Percentiles rank a stretch among this genome's conserved stretches.
Conservation (phyloP, 306 rosid species). For the Pterocarpus santalinus region DNA sequence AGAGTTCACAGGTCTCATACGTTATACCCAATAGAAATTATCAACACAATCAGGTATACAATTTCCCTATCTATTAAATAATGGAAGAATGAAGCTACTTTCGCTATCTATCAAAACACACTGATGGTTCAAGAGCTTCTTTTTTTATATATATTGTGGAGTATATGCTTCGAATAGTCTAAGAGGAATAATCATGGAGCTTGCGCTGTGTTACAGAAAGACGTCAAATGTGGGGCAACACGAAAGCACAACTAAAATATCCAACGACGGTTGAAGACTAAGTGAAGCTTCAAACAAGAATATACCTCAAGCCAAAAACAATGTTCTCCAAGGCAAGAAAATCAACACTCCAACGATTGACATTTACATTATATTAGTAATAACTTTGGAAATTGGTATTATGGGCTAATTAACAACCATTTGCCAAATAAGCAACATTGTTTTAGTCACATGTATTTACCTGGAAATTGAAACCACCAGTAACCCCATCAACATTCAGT, state of each 20-base stretch:
- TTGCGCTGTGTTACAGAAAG: slow-evolving; percentile 29
- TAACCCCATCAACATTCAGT: slow-evolving; percentile 86
- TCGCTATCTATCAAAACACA: neutral
- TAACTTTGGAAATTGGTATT: slow-evolving; percentile 11
- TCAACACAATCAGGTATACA: neutral
- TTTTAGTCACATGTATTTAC: slow-evolving; percentile 49
- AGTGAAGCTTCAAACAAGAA: slow-evolving; percentile 20
- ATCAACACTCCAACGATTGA: neutral
- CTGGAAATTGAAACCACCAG: slow-evolving; percentile 99
- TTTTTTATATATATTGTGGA: neutral
- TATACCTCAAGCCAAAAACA: slow-evolving; percentile 25
- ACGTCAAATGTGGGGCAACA: slow-evolving; percentile 24
- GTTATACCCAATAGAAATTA: neutral
- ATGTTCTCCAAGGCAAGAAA: slow-evolving; percentile 20
- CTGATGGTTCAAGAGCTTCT: neutral
- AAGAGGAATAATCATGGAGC: neutral
- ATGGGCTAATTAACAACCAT: neutral
- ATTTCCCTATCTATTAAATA: neutral
- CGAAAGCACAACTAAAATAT: slow-evolving; percentile 26
- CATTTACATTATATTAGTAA: neutral
- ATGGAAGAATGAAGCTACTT: neutral
- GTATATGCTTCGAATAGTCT: slow-evolving; percentile 40
- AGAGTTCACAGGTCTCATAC: neutral
- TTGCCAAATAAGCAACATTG: slow-evolving; percentile 24
- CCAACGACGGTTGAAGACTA: neutral